Percentiles rank a stretch among this genome's conserved stretches.
Conservation (phyloP, 2,329 filamentous ascomycete species). For the Scorias spongiosa region DNA sequence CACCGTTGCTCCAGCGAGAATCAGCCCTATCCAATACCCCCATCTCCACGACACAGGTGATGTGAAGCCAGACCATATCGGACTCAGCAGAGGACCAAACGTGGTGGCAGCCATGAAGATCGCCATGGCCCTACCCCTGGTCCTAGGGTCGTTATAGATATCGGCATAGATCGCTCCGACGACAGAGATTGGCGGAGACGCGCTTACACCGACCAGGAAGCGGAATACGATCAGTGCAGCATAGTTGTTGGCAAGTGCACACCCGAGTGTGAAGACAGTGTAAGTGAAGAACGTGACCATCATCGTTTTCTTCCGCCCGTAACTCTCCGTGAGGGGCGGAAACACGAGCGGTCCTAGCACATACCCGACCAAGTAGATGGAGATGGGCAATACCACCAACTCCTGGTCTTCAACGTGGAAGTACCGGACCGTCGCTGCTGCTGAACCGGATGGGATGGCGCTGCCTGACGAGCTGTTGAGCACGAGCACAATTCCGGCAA, state of each 20-base stretch:
- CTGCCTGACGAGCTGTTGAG: constrained; percentile 55
- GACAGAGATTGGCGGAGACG: constrained; percentile 40
- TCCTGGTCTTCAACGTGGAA: constrained; percentile 34
- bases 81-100: constrained; percentile 51
- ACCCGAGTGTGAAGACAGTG: constrained; percentile 31
- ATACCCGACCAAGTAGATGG: constrained; percentile 36
- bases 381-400: constrained; percentile 31
- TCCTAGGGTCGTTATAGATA: constrained; percentile 42
- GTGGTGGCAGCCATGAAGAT: constrained; percentile 52
- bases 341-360: constrained; percentile 25
- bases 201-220: constrained; percentile 28
- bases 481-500: constrained; percentile 43
- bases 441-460: constrained; percentile 48
- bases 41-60: constrained; percentile 51
- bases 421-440: constrained; percentile 40
- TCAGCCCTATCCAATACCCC: constrained; percentile 55
- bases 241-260: constrained; percentile 29
- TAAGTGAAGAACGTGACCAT: constrained; percentile 35
- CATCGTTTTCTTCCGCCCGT: constrained; percentile 32
- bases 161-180: constrained; percentile 50
- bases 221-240: constrained; percentile 29
- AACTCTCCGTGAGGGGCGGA: constrained; percentile 27
- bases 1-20: constrained; percentile 49
- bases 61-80: constrained; percentile 49
- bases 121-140: constrained; percentile 45